phyloP scores from a whole-genome alignment of 805 yeast species.

The Candida coleopterorum region DNA sequence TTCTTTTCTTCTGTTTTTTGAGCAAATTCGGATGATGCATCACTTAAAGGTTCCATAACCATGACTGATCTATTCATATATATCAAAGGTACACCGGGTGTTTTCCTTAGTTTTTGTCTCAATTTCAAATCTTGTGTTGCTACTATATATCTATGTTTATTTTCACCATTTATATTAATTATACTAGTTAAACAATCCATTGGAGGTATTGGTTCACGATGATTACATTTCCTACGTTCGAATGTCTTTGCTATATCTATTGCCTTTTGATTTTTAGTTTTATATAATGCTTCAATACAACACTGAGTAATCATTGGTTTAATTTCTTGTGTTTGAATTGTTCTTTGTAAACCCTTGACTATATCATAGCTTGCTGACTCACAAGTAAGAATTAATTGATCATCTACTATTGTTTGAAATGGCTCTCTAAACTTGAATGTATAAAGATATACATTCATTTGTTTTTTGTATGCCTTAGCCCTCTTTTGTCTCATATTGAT shows the following conservation, averaged over 20 bases:
- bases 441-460: conserved; percentile 77
- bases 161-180: conserved; percentile 65
- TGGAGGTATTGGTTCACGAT: conserved; percentile 60
- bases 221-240: conserved; percentile 93
- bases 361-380: conserved; percentile 68
- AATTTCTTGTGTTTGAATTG: conserved; percentile 70
- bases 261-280: conserved; percentile 65
- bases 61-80: conserved; percentile 88
- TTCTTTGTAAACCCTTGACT: conserved; percentile 72
- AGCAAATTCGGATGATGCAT: conserved; percentile 46
- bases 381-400: conserved; percentile 64
- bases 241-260: conserved; percentile 75
- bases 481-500: conserved; percentile 90
- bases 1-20: conserved; percentile 58
- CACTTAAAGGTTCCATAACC: conserved; percentile 92
- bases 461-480: conserved; percentile 91
- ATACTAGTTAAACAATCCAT: conserved; percentile 72
- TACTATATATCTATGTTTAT: conserved; percentile 86
- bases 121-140: conserved; percentile 76
- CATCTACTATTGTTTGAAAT: conserved; percentile 84
- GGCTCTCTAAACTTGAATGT: conserved; percentile 93
- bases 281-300: conserved; percentile 82
- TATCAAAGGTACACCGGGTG: conserved; percentile 88
- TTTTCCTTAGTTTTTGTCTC: conserved; percentile 60
- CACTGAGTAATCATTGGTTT: conserved; percentile 95